Percentiles rank a stretch among this genome's conserved stretches.
phyloP scores from a whole-genome alignment of 2,329 filamentous ascomycete genomes.

The Aureobasidium musti region DNA sequence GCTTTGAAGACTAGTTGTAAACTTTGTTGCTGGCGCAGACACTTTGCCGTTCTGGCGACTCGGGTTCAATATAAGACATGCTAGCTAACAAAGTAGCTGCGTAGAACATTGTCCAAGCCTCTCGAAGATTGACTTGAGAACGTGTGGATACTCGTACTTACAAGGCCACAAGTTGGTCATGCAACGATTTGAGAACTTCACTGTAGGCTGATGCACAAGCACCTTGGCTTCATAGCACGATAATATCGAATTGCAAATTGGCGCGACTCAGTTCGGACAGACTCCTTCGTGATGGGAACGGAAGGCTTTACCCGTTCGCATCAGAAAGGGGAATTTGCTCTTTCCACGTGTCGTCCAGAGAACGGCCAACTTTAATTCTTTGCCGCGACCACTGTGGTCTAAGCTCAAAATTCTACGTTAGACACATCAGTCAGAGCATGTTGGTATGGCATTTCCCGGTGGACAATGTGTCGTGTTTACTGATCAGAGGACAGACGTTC shows the following conservation, averaged over 20 bases:
- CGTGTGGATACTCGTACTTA: neutral
- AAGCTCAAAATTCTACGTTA: neutral
- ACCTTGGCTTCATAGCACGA: too few relatives aligned
- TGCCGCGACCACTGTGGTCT: neutral
- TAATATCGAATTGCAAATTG: too few relatives aligned
- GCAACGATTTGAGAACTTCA: neutral
- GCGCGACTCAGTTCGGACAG: too few relatives aligned
- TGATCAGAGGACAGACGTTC: slow-evolving; percentile 3
- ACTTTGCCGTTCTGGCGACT: neutral
- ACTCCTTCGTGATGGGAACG: neutral
- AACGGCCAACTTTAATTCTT: slow-evolving; percentile 4
- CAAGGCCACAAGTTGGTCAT: neutral
- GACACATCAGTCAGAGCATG: slow-evolving; percentile 5
- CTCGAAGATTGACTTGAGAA: too few relatives aligned
- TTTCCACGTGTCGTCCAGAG: slow-evolving; percentile 17
- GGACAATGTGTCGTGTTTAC: neutral
- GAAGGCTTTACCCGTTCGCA: neutral
- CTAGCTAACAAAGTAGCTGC: neutral
- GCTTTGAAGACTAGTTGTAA: neutral
- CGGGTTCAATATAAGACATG: neutral
- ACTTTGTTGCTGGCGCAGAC: neutral
- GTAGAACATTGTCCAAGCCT: neutral
- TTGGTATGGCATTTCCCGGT: slow-evolving; percentile 2
- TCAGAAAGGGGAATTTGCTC: neutral
- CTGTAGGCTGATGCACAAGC: neutral